Evolutionary conservation across 352 stramenopile genomes (phyloP), one percentile per base, ranked within the genome.

Genomic region (Aphanomyces invadans): DNA sequence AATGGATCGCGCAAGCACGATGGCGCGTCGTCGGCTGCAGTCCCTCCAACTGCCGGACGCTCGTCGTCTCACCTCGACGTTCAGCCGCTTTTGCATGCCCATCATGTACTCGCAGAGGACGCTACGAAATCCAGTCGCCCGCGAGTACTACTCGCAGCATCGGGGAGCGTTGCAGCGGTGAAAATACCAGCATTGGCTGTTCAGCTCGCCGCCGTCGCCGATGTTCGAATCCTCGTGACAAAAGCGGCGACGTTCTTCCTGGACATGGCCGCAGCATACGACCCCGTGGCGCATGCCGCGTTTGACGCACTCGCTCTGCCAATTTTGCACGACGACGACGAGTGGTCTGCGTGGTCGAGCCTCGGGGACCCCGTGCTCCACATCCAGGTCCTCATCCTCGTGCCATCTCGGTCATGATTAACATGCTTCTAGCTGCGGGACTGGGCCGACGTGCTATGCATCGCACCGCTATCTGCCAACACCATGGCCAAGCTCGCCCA

Each of bases 371-470:
- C 70, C 5, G 86, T 97, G 32, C 70, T 90, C 2, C 89, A 97
- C 75, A 96, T 97, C 70, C 81, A 96, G 56, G 85, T 42, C 36
- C 36, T 42, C 36, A 42, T 15, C 36, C 36, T 42, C 36, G 36
- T 42, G 7, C n/a, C n/a, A 4, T 7, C 19, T 44, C 23, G 19
- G 36, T 25, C 5, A n/a, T 45, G 1, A 66, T 26, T 28, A 65
- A 62, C 10, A 56, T 51, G 2, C 25, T 33, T 70, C 15, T 59
- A 96, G 86, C 69, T 98, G 21, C 92, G 97, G 64, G 91, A 98
- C 74, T 98, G 95, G 95, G 94, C 94, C 0, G 95, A 99, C 66
- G 71, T 97, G 49, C 75, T 97, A 57, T 38, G 98, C 1, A 69
- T 96, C 28, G 80, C 88, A 2, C 91, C 91, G 2, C 77, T 96